These are phyloP conservation scores for Talaromyces borbonicus DNA, from an alignment of 495 filamentous ascomycete genomes.

Conservation along the genomic window DNA sequence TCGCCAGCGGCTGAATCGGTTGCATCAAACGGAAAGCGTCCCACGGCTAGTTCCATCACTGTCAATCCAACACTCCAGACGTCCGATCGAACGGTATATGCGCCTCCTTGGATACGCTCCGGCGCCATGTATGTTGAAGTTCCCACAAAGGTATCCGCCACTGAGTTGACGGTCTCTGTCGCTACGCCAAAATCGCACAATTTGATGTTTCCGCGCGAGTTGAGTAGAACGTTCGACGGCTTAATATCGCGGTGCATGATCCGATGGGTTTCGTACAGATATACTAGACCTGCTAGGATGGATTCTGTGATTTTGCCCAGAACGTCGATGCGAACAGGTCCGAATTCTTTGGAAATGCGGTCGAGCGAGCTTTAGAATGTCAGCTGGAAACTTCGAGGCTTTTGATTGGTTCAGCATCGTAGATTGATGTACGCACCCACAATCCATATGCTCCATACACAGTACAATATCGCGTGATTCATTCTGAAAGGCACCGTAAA, in stretches of 20 bases:
- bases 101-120: conserved; percentile 90
- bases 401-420: neutral
- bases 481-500: conserved; percentile 95
- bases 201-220: conserved; percentile 89
- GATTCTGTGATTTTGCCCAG: conserved; percentile 98
- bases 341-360: conserved; percentile 85
- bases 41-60: conserved; percentile 94
- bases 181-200: conserved; percentile 97
- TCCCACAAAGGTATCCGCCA: conserved; percentile 95
- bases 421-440: conserved; percentile 57
- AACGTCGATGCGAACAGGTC: conserved; percentile 93
- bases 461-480: conserved; percentile 93
- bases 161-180: conserved; percentile 90
- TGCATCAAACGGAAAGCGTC: conserved; percentile 86
- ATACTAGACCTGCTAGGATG: conserved; percentile 85
- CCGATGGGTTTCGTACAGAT: conserved; percentile 85
- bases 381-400: too few species aligned
- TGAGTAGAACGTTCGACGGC: conserved; percentile 92
- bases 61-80: conserved; percentile 97
- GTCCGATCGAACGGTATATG: conserved; percentile 96
- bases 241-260: conserved; percentile 99
- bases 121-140: conserved; percentile 99
- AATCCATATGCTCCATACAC: conserved; percentile 99
- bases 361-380: conserved; percentile 69
- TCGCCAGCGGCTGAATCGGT: conserved; percentile 63